Evolutionary conservation across 805 yeast genomes (phyloP).

Genomic region (Kazachstania psychrophila): DNA sequence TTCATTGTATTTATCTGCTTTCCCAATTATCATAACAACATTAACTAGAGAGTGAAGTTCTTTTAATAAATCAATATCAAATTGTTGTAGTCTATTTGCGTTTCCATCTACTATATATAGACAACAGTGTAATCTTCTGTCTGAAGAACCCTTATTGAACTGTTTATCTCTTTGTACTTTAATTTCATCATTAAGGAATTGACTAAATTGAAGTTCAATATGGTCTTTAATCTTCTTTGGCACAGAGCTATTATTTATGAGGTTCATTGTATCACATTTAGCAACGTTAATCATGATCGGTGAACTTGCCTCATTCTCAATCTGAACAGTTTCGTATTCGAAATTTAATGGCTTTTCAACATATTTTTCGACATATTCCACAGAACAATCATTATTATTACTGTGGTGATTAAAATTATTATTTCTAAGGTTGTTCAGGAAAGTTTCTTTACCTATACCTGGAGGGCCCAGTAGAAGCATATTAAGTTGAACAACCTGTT

Average conservation of each 20-base stretch:
- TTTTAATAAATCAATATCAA: constrained; percentile 63
- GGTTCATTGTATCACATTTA: constrained; percentile 30
- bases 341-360: background rate
- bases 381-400: background rate
- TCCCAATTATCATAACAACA: constrained; percentile 72
- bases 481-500: constrained; percentile 53
- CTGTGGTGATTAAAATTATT: background rate
- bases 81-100: constrained; percentile 34
- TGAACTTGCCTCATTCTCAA: constrained; percentile 1
- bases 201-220: constrained; percentile 63
- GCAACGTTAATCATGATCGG: constrained; percentile 47
- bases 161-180: constrained; percentile 60
- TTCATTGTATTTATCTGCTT: constrained; percentile 69
- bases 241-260: constrained; percentile 51
- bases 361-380: constrained; percentile 2
- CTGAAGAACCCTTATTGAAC: constrained; percentile 36
- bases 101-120: constrained; percentile 66
- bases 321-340: constrained; percentile 1
- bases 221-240: constrained; percentile 44
- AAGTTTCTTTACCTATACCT: constrained; percentile 69
- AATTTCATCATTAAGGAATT: constrained; percentile 63
- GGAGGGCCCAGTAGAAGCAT: constrained; percentile 63
- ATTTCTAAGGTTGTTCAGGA: constrained; percentile 47
- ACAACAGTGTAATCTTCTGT: constrained; percentile 68
- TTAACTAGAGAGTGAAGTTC: constrained; percentile 64